Evolutionary conservation across 345 rosid species (phyloP), one percentile per base, ranked within the genome.

Genomic region (Rhizophora apiculata): DNA sequence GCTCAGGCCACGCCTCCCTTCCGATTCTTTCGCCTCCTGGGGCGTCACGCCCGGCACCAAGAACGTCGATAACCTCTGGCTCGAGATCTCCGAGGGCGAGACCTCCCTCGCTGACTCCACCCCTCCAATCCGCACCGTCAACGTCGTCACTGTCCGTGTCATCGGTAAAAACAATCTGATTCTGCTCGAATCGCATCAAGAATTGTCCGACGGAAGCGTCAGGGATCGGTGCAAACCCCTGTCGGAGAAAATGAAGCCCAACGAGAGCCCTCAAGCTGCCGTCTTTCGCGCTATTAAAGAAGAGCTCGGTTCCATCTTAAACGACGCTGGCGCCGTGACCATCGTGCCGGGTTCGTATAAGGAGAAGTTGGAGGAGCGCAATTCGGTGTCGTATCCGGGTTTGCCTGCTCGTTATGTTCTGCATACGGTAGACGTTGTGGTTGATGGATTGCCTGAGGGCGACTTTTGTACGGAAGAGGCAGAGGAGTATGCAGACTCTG

Each of bases 51-150:
- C 95, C 22, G 98, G 97, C 52, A 94, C 98, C 74, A 94, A 94
- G 80, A 94, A 94, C 80, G 85, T 94, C 66, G 95, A 94, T 68
- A 94, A 94, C 69, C 98, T 94, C 83, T 94, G 96, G 96, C 90
- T 94, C 8, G 97, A 94, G 70, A 85, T 94, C 43, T 79, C 90
- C 71, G 87, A 91, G 39, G 98, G 96, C 22, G 97, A 91, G 71
- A 85, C 87, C 46, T 78, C 79, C 13, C 90, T 94, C 39, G 79
- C 81, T 21, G 96, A 94, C 51, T 76, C 96, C 13, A 78, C 63
- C 34, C 97, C 95, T 8, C 97, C 97, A 15, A 68, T 91, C 49
- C 96, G 97, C 9, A 84, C 89, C 0, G 88, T 94, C 59, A 87
- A 80, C 71, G 97, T 91, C 54, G 95, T 87, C 5, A 72, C 85